phyloP scores from a whole-genome alignment of 768 basidiomycete species.

The Tulasnella sp. region DNA sequence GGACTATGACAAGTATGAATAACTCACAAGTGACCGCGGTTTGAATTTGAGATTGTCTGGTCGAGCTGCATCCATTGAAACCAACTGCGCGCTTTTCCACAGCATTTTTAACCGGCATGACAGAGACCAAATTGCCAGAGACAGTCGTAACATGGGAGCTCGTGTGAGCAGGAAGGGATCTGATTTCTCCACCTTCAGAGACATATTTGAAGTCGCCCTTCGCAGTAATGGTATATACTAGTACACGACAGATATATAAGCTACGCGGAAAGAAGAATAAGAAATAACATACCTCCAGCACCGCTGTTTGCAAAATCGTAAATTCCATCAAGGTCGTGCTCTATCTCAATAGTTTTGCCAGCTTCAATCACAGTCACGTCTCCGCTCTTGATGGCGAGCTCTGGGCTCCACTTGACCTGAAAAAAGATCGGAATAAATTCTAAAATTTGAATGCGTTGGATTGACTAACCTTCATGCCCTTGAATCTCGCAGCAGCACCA shows the following conservation, averaged over 20 bases:
- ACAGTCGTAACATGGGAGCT: background rate
- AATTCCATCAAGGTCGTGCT: background rate
- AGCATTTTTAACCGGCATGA: too few species aligned
- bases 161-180: background rate
- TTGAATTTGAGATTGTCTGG: background rate
- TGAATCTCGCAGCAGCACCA: slow-evolving; percentile 7
- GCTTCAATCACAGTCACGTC: background rate
- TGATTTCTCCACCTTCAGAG: background rate
- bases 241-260: background rate
- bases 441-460: too few species aligned
- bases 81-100: background rate
- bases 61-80: background rate
- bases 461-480: slow-evolving; percentile 7
- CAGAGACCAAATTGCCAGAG: slow-evolving; percentile 4
- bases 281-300: background rate
- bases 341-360: background rate
- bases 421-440: too few species aligned
- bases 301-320: background rate
- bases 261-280: background rate
- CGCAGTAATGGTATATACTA: slow-evolving; percentile 4
- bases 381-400: background rate
- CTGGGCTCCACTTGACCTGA: background rate
- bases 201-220: background rate
- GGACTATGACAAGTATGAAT: slow-evolving; percentile 1
- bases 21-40: slow-evolving; percentile 1